These are phyloP conservation scores for Parsonsia alboflavescens DNA, from an alignment of 257 asterid species.

Conservation along the genomic window DNA sequence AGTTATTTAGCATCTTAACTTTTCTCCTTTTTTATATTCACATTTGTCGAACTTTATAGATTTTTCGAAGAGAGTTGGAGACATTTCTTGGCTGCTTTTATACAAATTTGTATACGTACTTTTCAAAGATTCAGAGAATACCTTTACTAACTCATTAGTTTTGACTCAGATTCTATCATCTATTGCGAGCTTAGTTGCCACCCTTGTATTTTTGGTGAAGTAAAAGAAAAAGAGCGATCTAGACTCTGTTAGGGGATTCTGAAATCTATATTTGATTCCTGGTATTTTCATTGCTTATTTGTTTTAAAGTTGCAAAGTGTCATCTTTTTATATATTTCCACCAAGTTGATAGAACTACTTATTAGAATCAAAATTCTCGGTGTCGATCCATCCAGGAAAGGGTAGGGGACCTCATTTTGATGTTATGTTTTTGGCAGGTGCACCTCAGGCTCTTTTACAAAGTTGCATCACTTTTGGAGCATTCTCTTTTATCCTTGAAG, in stretches of 20 bases:
- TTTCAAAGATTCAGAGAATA: neutral
- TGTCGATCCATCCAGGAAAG: neutral
- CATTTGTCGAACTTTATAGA: neutral
- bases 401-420: neutral
- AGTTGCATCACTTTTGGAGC: constrained; percentile 93
- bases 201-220: neutral
- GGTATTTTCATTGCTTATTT: neutral
- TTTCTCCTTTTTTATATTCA: neutral
- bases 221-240: neutral
- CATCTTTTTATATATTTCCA: neutral
- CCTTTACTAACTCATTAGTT: neutral
- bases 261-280: neutral
- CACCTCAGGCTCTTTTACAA: constrained; percentile 91
- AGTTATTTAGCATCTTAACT: neutral
- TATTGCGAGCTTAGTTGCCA: neutral
- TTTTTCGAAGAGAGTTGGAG: neutral
- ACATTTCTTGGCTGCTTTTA: neutral
- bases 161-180: neutral
- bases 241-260: neutral
- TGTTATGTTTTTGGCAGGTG: constrained; percentile 43
- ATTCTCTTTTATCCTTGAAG: constrained; percentile 83
- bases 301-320: neutral
- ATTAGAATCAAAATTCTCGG: neutral
- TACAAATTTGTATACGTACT: neutral
- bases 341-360: neutral